Evolutionary conservation across 2,329 filamentous ascomycete genomes (phyloP).

Genomic region (Pseudogymnoascus destructans): DNA sequence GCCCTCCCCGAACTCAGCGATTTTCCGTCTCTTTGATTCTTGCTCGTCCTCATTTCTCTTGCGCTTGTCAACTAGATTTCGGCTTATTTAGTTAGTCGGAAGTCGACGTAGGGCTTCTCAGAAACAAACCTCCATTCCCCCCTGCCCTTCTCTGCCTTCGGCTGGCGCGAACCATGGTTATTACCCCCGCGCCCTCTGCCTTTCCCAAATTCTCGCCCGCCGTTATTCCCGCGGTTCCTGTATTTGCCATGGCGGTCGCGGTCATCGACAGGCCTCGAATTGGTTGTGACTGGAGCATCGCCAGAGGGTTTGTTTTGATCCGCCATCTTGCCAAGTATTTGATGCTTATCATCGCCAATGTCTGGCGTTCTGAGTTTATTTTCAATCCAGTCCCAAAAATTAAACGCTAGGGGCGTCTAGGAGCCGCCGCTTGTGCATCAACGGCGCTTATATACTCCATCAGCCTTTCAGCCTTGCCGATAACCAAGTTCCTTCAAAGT

Average conservation of each 20-base stretch:
- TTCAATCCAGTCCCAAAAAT: slow-evolving; percentile 1
- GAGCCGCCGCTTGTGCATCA: background rate
- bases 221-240: slow-evolving; percentile 14
- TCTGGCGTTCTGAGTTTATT: background rate
- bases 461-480: slow-evolving; percentile 5
- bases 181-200: slow-evolving; percentile 36
- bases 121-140: slow-evolving; percentile 47
- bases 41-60: slow-evolving; percentile 36
- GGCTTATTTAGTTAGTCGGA: slow-evolving; percentile 39
- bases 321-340: background rate
- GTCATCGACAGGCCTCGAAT: background rate
- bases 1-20: slow-evolving; percentile 31
- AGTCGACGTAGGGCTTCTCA: slow-evolving; percentile 10
- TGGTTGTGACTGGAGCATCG: background rate
- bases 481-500: slow-evolving; percentile 1
- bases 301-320: slow-evolving; percentile 4
- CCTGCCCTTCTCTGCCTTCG: slow-evolving; percentile 55
- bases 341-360: background rate
- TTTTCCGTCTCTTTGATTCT: slow-evolving; percentile 41
- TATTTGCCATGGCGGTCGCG: slow-evolving; percentile 11
- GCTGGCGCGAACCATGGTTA: slow-evolving; percentile 32
- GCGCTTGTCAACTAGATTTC: slow-evolving; percentile 38
- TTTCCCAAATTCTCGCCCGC: slow-evolving; percentile 31
- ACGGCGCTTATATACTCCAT: background rate
- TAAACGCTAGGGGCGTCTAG: slow-evolving; percentile 1